These are phyloP conservation scores for Botrytis sinoallii DNA, from an alignment of 2,329 filamentous ascomycete genomes.

Conservation along the genomic window DNA sequence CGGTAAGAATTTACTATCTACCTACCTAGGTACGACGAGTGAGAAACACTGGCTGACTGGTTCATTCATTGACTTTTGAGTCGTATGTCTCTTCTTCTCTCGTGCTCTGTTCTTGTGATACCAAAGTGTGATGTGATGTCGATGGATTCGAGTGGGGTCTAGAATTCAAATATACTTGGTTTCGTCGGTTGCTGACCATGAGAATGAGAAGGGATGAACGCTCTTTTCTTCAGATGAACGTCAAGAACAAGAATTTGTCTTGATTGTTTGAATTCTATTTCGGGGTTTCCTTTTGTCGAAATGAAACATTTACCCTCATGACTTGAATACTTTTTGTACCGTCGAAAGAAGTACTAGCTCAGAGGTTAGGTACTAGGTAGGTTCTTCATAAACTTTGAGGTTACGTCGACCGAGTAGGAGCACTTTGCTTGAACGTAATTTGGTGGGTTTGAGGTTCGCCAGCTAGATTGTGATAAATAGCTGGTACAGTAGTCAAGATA, in stretches of 20 bases:
- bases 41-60: neutral
- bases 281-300: neutral
- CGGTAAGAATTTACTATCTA: neutral
- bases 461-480: neutral
- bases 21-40: neutral
- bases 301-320: neutral
- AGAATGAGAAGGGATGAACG: neutral
- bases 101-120: conserved; percentile 13
- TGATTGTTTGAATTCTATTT: neutral
- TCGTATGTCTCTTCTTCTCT: neutral
- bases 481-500: neutral
- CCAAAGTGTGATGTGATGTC: neutral
- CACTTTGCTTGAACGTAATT: neutral
- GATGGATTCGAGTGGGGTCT: conserved; percentile 5
- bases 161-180: neutral
- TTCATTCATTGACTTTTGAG: neutral
- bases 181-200: conserved; percentile 2
- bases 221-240: neutral
- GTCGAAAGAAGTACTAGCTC: neutral
- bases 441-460: neutral
- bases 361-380: neutral
- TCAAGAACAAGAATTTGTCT: neutral
- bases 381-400: neutral
- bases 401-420: neutral
- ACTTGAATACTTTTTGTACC: neutral